Evolutionary conservation across 192 early-diverging fungal species (phyloP), one percentile per base, ranked within the genome.

Genomic region (Podila minutissima): DNA sequence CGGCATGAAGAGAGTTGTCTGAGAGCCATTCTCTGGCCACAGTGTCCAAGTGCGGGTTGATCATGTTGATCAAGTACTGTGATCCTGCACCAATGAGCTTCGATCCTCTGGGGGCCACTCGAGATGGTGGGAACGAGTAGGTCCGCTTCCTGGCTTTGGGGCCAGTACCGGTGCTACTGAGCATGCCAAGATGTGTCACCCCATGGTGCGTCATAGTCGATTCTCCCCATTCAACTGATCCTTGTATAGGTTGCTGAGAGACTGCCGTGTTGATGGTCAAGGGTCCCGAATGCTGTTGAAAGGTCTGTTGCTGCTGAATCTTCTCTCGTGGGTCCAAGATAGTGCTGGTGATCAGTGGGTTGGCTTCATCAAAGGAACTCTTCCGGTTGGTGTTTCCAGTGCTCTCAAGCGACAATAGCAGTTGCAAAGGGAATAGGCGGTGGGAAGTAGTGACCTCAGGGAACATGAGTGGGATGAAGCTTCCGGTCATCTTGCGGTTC

Each of bases 381-480:
- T 77, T 77, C 24, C 74, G 62, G 31, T 66, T 53, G n/a, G 74
- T 53, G n/a, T 66, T 70, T 4, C 74, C 74, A 46, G 63, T 62
- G n/a, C 46, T 59, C 35, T 77, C 74, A 6, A 77, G 63, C 1
- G 74, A 70, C 37, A 74, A 32, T 12, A 63, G 68, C 28, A 74
- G 59, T 38, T 50, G 83, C 26, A 71, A 29, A 22, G 61, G 73
- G 67, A 74, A 79, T 2, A 84, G 76, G 20, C 83, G 67, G 19
- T 74, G 62, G 26, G 76, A 37, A 4, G 72, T 51, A 20, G 74
- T 68, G 37, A 68, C 66, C 38, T 84, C 83, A 9, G 75, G 67
- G 26, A 84, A 84, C 49, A 79, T 71, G 6, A 84, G 57, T 13
- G 83, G 83, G 6, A 79, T 64, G 74, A 74, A 84, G 22, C 75